Percentiles rank a stretch among this genome's conserved stretches.
phyloP scores from a whole-genome alignment of 768 basidiomycete genomes.

The Chlorophyllum brunneum region DNA sequence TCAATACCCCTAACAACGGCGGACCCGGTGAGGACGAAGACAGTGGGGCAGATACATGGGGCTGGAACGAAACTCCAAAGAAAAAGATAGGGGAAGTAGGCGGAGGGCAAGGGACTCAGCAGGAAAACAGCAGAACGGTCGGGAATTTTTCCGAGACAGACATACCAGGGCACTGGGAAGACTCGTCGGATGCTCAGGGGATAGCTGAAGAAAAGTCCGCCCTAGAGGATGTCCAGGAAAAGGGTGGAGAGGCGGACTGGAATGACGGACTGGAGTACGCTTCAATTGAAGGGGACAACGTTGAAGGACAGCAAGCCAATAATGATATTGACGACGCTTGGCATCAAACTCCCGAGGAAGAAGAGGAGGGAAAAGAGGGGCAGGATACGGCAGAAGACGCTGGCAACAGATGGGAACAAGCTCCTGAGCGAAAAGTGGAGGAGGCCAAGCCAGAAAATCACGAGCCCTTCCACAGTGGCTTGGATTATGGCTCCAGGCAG shows the following conservation, averaged over 20 bases:
- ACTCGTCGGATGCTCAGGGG: neutral
- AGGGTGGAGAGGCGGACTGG: neutral
- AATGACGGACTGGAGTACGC: neutral
- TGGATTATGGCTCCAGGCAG: neutral
- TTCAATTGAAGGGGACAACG: neutral
- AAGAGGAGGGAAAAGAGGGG: neutral
- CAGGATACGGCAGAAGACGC: constrained; percentile 1
- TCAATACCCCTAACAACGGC: neutral
- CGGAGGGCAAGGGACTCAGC: neutral
- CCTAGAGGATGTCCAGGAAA: neutral
- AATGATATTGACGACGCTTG: neutral
- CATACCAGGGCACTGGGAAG: neutral
- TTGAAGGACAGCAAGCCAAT: neutral
- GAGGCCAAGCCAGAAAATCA: neutral
- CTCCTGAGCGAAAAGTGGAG: neutral
- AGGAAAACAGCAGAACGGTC: neutral
- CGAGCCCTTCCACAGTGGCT: no score
- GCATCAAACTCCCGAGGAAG: neutral
- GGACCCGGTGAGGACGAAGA: neutral
- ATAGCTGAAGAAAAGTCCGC: neutral
- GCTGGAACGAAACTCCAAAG: constrained; percentile 3
- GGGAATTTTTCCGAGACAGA: neutral
- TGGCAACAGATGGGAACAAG: neutral
- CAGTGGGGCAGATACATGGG: constrained; percentile 2
- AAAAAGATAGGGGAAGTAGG: neutral